These are phyloP conservation scores for Thelephora terrestris DNA, from an alignment of 1,284 basidiomycete species.

Conservation along the genomic window DNA sequence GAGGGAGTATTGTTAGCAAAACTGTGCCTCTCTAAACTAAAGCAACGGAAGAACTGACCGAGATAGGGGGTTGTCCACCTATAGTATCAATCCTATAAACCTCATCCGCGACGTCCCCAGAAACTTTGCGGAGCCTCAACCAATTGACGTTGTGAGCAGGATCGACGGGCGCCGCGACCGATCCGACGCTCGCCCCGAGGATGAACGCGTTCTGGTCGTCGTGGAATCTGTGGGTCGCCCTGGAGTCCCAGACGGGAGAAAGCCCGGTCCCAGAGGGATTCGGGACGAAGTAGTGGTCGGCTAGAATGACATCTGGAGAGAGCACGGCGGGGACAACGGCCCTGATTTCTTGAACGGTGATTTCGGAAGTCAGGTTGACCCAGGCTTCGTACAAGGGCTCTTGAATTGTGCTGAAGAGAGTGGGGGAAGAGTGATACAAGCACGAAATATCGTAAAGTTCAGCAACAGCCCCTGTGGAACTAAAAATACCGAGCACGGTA, in stretches of 20 bases:
- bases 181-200: conserved; percentile 32
- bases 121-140: conserved; percentile 38
- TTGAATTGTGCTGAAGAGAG: conserved; percentile 29
- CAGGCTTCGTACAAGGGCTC: conserved; percentile 32
- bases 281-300: conserved; percentile 46
- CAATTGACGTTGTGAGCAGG: conserved; percentile 40
- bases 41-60: conserved; percentile 24
- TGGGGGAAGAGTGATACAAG: conserved; percentile 25
- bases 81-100: conserved; percentile 50
- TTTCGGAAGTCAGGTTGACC: conserved; percentile 17
- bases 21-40: no score
- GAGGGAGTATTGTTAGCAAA: not conserved
- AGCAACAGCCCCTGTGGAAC: conserved; percentile 32
- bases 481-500: not conserved
- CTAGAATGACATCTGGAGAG: conserved; percentile 28
- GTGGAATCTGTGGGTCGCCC: conserved; percentile 23
- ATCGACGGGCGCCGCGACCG: conserved; percentile 35
- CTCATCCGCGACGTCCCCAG: conserved; percentile 39
- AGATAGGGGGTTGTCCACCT: conserved; percentile 50
- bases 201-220: conserved; percentile 39
- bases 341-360: conserved; percentile 29
- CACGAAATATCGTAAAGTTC: conserved; percentile 53
- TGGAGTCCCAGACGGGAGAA: conserved; percentile 50
- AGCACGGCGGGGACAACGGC: conserved; percentile 17
- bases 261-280: conserved; percentile 32